Base-by-base conservation (phyloP, 345 rosid genomes). In the Sonneratia alba region DNA sequence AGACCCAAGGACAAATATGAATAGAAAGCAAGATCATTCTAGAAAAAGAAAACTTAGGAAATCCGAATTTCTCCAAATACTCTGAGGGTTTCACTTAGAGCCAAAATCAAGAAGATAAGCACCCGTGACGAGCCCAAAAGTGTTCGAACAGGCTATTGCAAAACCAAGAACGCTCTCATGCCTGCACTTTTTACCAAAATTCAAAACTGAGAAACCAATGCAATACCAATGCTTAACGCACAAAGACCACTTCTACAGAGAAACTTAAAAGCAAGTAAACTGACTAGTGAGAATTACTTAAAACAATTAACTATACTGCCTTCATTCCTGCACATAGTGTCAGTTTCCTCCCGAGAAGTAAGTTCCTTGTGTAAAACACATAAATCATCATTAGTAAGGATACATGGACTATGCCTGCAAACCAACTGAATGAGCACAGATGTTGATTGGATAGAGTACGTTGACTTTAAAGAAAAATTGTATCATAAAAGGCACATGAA, bases 21-120 rank as follows among this genome's bases (percentile, higher is more conserved):
- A 27, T 27, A 27, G 32, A 27, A 27, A 27, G 32, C 32, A 27
- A 27, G 32, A 27, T 27, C 32, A 27, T 27, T 27, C 32, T 27
- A 27, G 32, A 27, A 27, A 27, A 27, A 27, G 32, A 27, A 27
- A 27, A 27, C 32, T 42, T 36, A 82, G 88, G 97, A 97, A 91
- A 75, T 92, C 97, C 69, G 97, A 88, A 83, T 91, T 89, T 83
- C 81, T 89, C 98, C 99, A 92, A 47, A 87, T 78, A 77, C 81
- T 81, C 77, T 91, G 92, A 42, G 99, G 99, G 78, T 89, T 96
- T 80, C 92, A 95, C 77, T 94, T 89, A 85, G 92, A 77, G 78
- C 99, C 98, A 79, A 96, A 96, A 22, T 98, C 99, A 84, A 96
- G 98, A 79, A 96, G 99, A 83, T 92, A 96, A 75, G 93, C 93